Evolutionary conservation across 2,329 filamentous ascomycete genomes (phyloP).

Genomic region (Dactylellina sp.): DNA sequence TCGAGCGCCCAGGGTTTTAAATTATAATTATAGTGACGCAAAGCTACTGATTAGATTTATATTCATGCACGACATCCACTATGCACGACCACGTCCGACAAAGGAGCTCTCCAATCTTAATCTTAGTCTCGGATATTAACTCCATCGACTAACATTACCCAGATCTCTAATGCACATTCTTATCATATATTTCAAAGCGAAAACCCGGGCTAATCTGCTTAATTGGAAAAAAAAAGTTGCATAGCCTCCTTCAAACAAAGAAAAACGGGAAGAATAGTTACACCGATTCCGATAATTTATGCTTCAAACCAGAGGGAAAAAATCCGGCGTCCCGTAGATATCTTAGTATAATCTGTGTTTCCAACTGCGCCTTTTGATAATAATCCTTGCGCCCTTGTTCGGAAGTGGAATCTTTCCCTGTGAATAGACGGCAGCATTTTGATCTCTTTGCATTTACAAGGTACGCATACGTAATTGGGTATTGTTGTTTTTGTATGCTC

Average conservation of each 20-base stretch:
- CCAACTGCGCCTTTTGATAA: neutral
- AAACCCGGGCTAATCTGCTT: neutral
- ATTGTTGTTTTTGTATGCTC: neutral
- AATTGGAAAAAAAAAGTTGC: neutral
- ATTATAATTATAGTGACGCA: too few species aligned
- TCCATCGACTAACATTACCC: neutral
- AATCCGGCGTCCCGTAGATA: neutral
- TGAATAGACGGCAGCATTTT: constrained; percentile 16
- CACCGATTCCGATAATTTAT: too few species aligned
- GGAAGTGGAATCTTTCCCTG: constrained; percentile 10
- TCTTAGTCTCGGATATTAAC: neutral
- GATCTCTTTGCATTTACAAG: constrained; percentile 11
- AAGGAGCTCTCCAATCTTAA: neutral
- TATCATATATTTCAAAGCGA: neutral
- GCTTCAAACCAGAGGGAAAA: neutral
- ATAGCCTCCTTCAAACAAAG: neutral
- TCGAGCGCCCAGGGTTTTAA: too few species aligned
- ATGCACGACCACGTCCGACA: too few species aligned
- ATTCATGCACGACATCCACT: too few species aligned
- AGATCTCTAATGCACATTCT: neutral
- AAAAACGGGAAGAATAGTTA: neutral
- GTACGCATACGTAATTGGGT: constrained; percentile 26
- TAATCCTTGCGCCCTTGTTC: constrained; percentile 25
- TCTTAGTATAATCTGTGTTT: constrained; percentile 28
- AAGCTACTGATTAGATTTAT: too few species aligned